Evolutionary conservation across 2,329 filamentous ascomycete genomes (phyloP).

Genomic region (Fusarium dimerum): DNA sequence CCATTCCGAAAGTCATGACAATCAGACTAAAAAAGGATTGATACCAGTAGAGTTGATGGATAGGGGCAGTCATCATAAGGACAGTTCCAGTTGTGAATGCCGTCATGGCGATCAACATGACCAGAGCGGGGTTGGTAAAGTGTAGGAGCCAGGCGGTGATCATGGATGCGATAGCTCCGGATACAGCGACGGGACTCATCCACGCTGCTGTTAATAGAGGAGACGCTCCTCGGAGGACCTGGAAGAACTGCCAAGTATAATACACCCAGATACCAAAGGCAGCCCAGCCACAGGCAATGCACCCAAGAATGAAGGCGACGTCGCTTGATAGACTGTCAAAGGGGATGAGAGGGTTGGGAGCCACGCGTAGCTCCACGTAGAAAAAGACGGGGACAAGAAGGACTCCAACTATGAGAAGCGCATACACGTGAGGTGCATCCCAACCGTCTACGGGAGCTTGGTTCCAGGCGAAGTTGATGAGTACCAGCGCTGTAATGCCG

Average conservation of each 20-base stretch:
- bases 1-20: constrained; percentile 61
- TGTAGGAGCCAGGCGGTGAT: constrained; percentile 45
- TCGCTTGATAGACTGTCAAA: constrained; percentile 47
- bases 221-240: constrained; percentile 41
- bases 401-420: constrained; percentile 58
- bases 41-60: constrained; percentile 63
- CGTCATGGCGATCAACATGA: constrained; percentile 47
- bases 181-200: constrained; percentile 45
- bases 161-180: constrained; percentile 47
- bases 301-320: constrained; percentile 57
- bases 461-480: constrained; percentile 70
- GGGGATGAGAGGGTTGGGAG: constrained; percentile 57
- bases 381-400: constrained; percentile 57
- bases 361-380: constrained; percentile 52
- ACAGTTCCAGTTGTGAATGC: constrained; percentile 46
- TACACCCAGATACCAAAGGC: constrained; percentile 56
- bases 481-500: constrained; percentile 56
- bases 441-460: constrained; percentile 63
- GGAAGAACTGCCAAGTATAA: constrained; percentile 52
- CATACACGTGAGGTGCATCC: constrained; percentile 55
- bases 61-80: constrained; percentile 49
- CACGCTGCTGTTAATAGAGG: constrained; percentile 48
- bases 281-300: constrained; percentile 55
- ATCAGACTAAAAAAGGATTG: constrained; percentile 61
- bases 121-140: constrained; percentile 30